phyloP scores from a whole-genome alignment of 805 yeast species.

The Barnettozyma salicaria region DNA sequence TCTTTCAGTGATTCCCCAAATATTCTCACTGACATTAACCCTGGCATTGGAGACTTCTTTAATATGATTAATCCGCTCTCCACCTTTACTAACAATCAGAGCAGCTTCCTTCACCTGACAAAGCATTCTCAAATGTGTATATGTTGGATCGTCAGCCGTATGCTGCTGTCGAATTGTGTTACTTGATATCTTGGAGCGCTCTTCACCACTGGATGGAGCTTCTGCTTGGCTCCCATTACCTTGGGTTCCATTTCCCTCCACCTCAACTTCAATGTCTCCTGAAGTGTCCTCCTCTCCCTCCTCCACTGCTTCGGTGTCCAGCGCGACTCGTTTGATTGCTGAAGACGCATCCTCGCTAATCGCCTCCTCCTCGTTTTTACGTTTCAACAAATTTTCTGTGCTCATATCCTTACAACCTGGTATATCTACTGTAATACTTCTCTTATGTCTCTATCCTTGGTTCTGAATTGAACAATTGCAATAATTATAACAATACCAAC shows the following conservation, averaged over 20 bases:
- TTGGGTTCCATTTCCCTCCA: conserved; percentile 5
- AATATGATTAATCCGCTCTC: conserved; percentile 63
- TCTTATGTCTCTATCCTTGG: no score
- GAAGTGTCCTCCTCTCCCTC: conserved; percentile 25
- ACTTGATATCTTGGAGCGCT: conserved; percentile 11
- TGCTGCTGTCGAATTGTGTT: conserved; percentile 26
- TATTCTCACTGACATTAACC: conserved; percentile 66
- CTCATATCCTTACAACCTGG: conserved; percentile 4
- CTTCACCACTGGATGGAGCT: conserved; percentile 1
- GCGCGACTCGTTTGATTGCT: conserved; percentile 60
- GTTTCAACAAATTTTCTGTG: conserved; percentile 33
- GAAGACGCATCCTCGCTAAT: conserved; percentile 38
- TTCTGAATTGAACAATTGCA: no score
- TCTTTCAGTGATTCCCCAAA: conserved; percentile 66
- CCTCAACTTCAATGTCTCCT: conserved; percentile 11
- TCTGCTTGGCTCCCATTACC: conserved; percentile 3
- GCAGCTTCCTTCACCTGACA: conserved; percentile 75
- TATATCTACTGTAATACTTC: no score
- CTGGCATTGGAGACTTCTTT: conserved; percentile 59
- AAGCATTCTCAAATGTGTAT: conserved; percentile 65
- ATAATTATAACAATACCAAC: no score
- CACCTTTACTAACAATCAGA: conserved; percentile 70
- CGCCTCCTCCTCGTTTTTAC: conserved; percentile 59
- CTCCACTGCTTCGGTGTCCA: conserved; percentile 54
- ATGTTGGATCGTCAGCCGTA: conserved; percentile 46